phyloP scores from a whole-genome alignment of 768 basidiomycete species.

The Trametes maxima region DNA sequence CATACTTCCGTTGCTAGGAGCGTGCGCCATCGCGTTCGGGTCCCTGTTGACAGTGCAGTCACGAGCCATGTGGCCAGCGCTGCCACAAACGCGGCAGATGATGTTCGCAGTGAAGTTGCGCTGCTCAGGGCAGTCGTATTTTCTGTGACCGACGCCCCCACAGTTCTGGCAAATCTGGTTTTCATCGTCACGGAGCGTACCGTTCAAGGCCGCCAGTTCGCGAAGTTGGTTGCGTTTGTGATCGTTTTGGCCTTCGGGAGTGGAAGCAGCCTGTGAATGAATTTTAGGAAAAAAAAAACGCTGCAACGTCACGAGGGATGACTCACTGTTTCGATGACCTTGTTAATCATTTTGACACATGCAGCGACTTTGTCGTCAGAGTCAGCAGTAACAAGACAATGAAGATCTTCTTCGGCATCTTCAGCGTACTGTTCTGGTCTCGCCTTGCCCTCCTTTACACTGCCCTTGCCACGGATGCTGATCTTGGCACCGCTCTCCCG shows the following conservation, averaged over 20 bases:
- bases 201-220: conserved; percentile 95
- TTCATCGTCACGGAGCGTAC: conserved; percentile 98
- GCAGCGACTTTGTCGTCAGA: conserved; percentile 86
- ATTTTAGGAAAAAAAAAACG: conserved; percentile 1
- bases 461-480: conserved; percentile 96
- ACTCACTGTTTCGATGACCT: conserved; percentile 94
- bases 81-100: conserved; percentile 98
- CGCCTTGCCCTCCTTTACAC: conserved; percentile 98
- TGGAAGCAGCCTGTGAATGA: conserved; percentile 83
- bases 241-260: conserved; percentile 98
- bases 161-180: conserved; percentile 99
- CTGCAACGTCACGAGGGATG: background rate
- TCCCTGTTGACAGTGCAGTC: conserved; percentile 95
- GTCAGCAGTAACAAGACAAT: conserved; percentile 95
- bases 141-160: conserved; percentile 91
- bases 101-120: conserved; percentile 99
- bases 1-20: conserved; percentile 47
- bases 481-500: conserved; percentile 97
- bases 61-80: conserved; percentile 98
- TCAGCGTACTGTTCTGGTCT: conserved; percentile 92
- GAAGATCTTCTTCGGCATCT: conserved; percentile 98
- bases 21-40: conserved; percentile 60
- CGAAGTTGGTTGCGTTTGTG: conserved; percentile 99
- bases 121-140: conserved; percentile 99
- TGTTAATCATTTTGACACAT: conserved; percentile 96